Base-by-base conservation (phyloP, 2,329 filamentous ascomycete species). In the Byssochlamys sp. region DNA sequence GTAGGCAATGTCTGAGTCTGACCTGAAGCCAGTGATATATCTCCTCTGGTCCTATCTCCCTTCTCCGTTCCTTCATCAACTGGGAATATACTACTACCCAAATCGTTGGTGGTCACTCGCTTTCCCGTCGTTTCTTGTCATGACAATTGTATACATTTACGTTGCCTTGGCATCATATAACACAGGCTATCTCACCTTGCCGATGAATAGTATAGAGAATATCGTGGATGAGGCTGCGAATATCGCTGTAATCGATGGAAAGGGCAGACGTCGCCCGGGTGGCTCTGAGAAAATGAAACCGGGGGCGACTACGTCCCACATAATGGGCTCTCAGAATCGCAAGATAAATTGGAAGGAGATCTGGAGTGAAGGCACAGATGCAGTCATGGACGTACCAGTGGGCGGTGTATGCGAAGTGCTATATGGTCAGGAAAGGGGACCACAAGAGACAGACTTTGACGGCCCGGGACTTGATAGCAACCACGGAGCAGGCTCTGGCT, bases 81-180 rank as follows among this genome's bases (percentile, higher is more conserved):
- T 99, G 57, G 92, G 94, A 24, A 95, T 99, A 58, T 87, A 91
- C 76, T 97, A 97, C 79, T 99, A 96, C 67, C 94, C 94, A 1
- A 91, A 96, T 72, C 85, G 94, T 53, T 99, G 94, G 94, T 99
- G 94, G 94, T 90, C 89, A 53, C 82, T 99, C 24, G 94, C 94
- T 1, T 85, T 96, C 12, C 94, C 94, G 0, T 87, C 89, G 4
- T 97, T 91, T 78, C 78, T 96, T 31, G 91, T 96, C 57, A 91
- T 94, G 81, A 76, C 86, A 52, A 80, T 97, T 33, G 81, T 94
- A 27, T 99, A 95, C 76, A 95, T 96, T 62, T 99, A 96, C 75
- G 85, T 96, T 9, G 94, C 94, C 48, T 83, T 99, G 35, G 91
- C 91, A 52, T 82, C 84, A 52, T 97, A 96, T 73, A 99, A 99